Percentiles rank a stretch among this genome's conserved stretches.
These are phyloP conservation scores for Postia placenta DNA, from an alignment of 768 basidiomycete genomes.

Conservation along the genomic window DNA sequence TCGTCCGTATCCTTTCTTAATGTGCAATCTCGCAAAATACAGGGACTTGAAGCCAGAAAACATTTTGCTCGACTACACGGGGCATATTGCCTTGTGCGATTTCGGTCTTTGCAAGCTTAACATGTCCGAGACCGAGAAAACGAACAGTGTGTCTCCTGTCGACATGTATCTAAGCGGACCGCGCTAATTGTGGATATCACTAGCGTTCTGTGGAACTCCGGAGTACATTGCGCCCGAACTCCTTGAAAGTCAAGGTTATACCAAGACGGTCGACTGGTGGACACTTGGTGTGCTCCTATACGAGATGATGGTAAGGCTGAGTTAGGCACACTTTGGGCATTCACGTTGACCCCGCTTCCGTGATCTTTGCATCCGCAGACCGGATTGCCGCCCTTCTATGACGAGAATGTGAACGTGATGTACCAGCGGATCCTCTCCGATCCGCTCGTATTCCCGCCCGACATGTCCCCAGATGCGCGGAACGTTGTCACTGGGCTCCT, in stretches of 20 bases:
- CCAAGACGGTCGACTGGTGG: conserved; percentile 99
- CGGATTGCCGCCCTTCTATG: conserved; percentile 96
- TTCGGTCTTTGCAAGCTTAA: conserved; percentile 96
- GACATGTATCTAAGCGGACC: no score
- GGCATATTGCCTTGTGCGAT: conserved; percentile 96
- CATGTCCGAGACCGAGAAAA: conserved; percentile 97
- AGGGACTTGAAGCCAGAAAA: conserved; percentile 98
- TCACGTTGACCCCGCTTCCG: no score
- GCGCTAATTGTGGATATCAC: background rate
- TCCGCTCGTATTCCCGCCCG: conserved; percentile 86
- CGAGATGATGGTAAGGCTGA: conserved; percentile 79
- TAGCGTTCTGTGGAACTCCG: conserved; percentile 96
- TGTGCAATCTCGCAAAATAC: conserved; percentile 2
- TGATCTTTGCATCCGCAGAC: conserved; percentile 64
- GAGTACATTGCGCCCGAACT: conserved; percentile 99
- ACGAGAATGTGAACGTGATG: conserved; percentile 98
- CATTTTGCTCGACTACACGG: conserved; percentile 94
- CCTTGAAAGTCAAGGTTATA: conserved; percentile 93
- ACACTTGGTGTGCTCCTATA: conserved; percentile 93
- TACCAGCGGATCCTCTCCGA: conserved; percentile 93
- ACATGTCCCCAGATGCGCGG: conserved; percentile 83
- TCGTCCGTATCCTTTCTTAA: conserved; percentile 1
- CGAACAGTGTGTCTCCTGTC: conserved; percentile 64
- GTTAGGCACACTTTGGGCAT: conserved; percentile 1
- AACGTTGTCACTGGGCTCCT: conserved; percentile 86